A percentile compares a stretch with the other conserved stretches of the same genome.
These are phyloP conservation scores for Metschnikowia arizonensis DNA, from an alignment of 805 yeast genomes.

Conservation along the genomic window DNA sequence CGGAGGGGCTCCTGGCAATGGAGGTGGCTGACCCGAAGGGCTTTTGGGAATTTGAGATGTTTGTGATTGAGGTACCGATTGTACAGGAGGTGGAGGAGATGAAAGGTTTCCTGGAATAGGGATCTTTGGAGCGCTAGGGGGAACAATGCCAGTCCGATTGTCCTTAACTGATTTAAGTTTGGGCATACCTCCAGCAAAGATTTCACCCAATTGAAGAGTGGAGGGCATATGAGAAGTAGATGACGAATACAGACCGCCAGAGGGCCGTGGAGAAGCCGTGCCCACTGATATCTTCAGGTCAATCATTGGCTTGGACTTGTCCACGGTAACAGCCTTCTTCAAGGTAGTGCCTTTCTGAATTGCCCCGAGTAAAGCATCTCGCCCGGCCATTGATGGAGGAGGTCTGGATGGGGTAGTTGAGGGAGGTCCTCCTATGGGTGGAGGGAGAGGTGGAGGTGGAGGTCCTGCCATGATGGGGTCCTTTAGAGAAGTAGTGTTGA, in stretches of 20 bases:
- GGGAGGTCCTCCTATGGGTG: conserved; percentile 22
- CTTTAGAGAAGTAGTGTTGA: not conserved
- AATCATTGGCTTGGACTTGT: conserved; percentile 53
- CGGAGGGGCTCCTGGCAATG: conserved; percentile 14
- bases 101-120: conserved; percentile 20
- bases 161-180: conserved; percentile 47
- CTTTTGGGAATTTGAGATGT: conserved; percentile 14
- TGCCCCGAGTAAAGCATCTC: conserved; percentile 65
- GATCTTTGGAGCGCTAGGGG: conserved; percentile 36
- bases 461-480: conserved; percentile 38
- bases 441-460: conserved; percentile 37
- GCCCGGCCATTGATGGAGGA: conserved; percentile 21
- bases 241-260: conserved; percentile 1
- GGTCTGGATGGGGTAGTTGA: conserved; percentile 24
- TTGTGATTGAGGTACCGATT: conserved; percentile 11
- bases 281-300: conserved; percentile 27
- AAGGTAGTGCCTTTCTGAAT: conserved; percentile 57
- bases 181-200: conserved; percentile 79
- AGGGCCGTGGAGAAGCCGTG: conserved; percentile 17
- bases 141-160: conserved; percentile 35
- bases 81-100: conserved; percentile 6
- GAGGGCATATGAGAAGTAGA: conserved; percentile 24
- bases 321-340: conserved; percentile 43
- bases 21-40: conserved; percentile 8
- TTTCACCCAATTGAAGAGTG: conserved; percentile 56